phyloP scores from a whole-genome alignment of 2,329 filamentous ascomycete species.

The Hypocreales sp. region DNA sequence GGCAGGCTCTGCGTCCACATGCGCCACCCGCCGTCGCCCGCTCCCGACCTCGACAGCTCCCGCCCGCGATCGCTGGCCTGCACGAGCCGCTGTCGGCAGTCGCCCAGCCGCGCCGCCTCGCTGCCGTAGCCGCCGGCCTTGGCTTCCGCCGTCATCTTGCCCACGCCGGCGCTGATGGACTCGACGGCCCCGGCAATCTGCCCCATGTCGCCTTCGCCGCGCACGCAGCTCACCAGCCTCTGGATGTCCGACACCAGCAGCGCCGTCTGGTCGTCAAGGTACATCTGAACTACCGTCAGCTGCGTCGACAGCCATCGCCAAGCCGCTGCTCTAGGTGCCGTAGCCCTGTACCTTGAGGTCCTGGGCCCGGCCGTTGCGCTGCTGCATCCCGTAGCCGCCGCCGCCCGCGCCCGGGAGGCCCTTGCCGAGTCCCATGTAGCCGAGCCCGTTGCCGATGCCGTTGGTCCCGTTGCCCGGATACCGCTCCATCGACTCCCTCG shows the following conservation, averaged over 20 bases:
- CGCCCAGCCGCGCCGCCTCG: conserved; percentile 40
- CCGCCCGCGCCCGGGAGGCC: conserved; percentile 19
- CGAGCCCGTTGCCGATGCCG: conserved; percentile 21
- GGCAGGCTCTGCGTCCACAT: conserved; percentile 57
- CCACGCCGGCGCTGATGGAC: conserved; percentile 55
- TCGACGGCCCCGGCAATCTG: conserved; percentile 55
- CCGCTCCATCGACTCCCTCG: conserved; percentile 38
- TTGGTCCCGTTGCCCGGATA: conserved; percentile 19
- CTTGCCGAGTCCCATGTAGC: conserved; percentile 18
- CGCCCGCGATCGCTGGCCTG: conserved; percentile 46
- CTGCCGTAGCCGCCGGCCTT: conserved; percentile 36
- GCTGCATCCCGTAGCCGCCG: conserved; percentile 20
- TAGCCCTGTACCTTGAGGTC: conserved; percentile 29
- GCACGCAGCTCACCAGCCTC: conserved; percentile 59
- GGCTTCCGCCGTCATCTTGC: conserved; percentile 52
- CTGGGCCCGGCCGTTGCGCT: conserved; percentile 25
- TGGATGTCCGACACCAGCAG: conserved; percentile 68
- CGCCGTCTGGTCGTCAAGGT: conserved; percentile 71
- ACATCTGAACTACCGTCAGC: conserved; percentile 34
- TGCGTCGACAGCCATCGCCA: conserved; percentile 1
- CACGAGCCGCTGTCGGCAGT: conserved; percentile 49
- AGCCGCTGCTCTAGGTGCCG: conserved; percentile 3
- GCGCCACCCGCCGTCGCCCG: conserved; percentile 37
- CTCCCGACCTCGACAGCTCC: conserved; percentile 36
- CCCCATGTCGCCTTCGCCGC: conserved; percentile 45